These are phyloP conservation scores for Waitea zeae DNA, from an alignment of 1,284 basidiomycete species.

Conservation along the genomic window DNA sequence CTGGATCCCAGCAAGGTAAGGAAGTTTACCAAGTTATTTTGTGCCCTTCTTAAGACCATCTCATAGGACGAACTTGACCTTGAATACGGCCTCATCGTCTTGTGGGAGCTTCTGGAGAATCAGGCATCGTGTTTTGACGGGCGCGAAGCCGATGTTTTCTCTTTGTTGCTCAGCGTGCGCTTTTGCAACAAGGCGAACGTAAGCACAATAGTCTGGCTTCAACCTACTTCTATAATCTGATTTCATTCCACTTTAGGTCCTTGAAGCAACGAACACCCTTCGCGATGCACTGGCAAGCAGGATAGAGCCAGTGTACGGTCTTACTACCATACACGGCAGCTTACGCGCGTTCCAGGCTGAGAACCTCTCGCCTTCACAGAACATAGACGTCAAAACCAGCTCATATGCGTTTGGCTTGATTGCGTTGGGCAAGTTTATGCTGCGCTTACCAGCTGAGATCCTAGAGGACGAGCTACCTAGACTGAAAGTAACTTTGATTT, in stretches of 20 bases:
- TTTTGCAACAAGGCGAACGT: constrained; percentile 57
- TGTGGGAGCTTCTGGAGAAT: constrained; percentile 63
- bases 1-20: constrained; percentile 40
- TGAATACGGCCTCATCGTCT: constrained; percentile 54
- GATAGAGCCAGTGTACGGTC: constrained; percentile 66
- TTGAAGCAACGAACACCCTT: constrained; percentile 65
- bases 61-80: constrained; percentile 39
- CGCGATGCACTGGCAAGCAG: constrained; percentile 52
- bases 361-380: constrained; percentile 20
- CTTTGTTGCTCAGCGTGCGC: constrained; percentile 39
- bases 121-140: constrained; percentile 53
- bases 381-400: constrained; percentile 34
- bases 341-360: constrained; percentile 43
- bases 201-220: constrained; percentile 6
- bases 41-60: constrained; percentile 2
- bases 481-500: constrained; percentile 44
- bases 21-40: constrained; percentile 6
- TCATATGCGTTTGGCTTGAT: constrained; percentile 69
- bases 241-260: constrained; percentile 26
- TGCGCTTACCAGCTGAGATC: constrained; percentile 62
- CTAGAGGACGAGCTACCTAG: constrained; percentile 74
- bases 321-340: constrained; percentile 62
- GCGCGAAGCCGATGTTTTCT: constrained; percentile 52
- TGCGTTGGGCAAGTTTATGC: constrained; percentile 62
- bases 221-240: not conserved